Evolutionary conservation across 805 yeast species (phyloP).

Genomic region (Hanseniaspora meyeri): DNA sequence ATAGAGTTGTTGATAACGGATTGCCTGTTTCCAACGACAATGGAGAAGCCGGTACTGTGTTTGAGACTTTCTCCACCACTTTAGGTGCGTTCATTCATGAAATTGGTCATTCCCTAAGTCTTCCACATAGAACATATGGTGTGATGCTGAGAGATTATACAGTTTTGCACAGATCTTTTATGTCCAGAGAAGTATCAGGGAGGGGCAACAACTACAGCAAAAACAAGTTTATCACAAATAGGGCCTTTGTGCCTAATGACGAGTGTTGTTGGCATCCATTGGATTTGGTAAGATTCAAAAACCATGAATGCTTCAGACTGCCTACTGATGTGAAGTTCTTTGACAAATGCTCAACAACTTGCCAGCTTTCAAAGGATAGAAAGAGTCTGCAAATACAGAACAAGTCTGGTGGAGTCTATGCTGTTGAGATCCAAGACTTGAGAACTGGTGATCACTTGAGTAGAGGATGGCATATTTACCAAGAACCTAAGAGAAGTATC

Average conservation of each 20-base stretch:
- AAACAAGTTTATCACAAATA: constrained; percentile 1
- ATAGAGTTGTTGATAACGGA: constrained; percentile 12
- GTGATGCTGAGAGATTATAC: constrained; percentile 83
- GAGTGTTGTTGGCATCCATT: constrained; percentile 82
- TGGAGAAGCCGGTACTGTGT: constrained; percentile 68
- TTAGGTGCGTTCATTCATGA: constrained; percentile 93
- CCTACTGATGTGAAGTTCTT: constrained; percentile 29
- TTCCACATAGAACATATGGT: constrained; percentile 84
- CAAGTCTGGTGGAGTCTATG: constrained; percentile 5
- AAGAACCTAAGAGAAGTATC: constrained; percentile 20
- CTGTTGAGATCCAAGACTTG: constrained; percentile 11
- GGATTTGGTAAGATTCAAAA: constrained; percentile 63
- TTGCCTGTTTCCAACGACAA: constrained; percentile 72
- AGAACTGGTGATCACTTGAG: constrained; percentile 10
- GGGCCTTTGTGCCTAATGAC: constrained; percentile 32
- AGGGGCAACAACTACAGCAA: constrained; percentile 35
- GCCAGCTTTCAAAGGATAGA: constrained; percentile 1
- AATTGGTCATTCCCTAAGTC: constrained; percentile 80
- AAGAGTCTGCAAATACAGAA: not conserved
- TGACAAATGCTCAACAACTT: not conserved
- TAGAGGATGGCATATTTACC: constrained; percentile 11
- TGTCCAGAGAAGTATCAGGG: constrained; percentile 54
- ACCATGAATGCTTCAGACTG: constrained; percentile 66
- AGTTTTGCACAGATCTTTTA: constrained; percentile 67
- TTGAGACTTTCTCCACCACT: constrained; percentile 82